Evolutionary conservation across 1,284 basidiomycete species (phyloP).

Genomic region (Boletus holoroseus): DNA sequence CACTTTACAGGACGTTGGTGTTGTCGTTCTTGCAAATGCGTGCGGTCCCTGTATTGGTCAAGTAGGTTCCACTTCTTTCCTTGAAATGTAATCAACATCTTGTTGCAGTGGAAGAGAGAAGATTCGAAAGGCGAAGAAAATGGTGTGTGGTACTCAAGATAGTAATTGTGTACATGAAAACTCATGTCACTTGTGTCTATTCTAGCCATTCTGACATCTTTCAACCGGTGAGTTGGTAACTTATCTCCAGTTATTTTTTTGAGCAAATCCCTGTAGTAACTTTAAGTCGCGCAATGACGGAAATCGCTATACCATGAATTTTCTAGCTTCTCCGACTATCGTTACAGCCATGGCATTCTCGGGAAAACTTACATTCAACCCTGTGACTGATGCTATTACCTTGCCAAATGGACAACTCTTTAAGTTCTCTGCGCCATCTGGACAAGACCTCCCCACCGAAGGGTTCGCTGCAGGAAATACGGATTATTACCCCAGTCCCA

Average conservation of each 20-base stretch:
- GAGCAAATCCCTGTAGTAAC: conserved; percentile 45
- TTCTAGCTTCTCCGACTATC: conserved; percentile 94
- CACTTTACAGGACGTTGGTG: conserved; percentile 81
- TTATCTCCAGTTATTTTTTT: not conserved
- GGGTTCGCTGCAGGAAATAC: conserved; percentile 84
- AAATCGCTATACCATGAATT: conserved; percentile 95
- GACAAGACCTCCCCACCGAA: conserved; percentile 76
- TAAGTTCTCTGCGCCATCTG: conserved; percentile 81
- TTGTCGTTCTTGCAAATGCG: conserved; percentile 92
- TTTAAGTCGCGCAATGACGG: conserved; percentile 99
- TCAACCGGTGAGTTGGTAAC: conserved; percentile 67
- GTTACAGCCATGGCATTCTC: conserved; percentile 98
- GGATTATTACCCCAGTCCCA: conserved; percentile 74
- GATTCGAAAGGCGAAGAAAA: conserved; percentile 91
- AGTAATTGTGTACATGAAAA: not conserved
- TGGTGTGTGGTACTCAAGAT: conserved; percentile 44
- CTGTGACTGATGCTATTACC: conserved; percentile 76
- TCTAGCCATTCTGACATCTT: conserved; percentile 93
- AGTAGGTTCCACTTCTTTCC: conserved; percentile 36
- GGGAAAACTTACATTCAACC: conserved; percentile 93
- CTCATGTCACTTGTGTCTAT: conserved; percentile 2
- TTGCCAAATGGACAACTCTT: conserved; percentile 75
- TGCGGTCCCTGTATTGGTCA: conserved; percentile 99
- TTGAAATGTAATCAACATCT: conserved; percentile 1
- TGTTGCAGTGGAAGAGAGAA: conserved; percentile 81